phyloP scores from a whole-genome alignment of 257 asterid species.

The Solanum piurae region DNA sequence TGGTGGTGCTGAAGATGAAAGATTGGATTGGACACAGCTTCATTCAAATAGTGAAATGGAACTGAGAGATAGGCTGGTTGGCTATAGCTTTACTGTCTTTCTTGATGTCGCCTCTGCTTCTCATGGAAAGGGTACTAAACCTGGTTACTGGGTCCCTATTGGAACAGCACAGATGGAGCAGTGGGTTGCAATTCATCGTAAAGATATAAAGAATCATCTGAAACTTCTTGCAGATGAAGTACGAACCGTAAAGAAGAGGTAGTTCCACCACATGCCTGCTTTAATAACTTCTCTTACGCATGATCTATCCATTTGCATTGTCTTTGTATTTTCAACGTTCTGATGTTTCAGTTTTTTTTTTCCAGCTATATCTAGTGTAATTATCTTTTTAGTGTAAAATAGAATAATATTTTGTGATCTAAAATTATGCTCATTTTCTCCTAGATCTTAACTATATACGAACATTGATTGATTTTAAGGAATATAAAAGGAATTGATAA shows the following conservation, averaged over 20 bases:
- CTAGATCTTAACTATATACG: background rate
- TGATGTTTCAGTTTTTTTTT: background rate
- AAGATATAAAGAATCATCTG: slow-evolving; percentile 32
- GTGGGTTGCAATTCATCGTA: slow-evolving; percentile 43
- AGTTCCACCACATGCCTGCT: background rate
- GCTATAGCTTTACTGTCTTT: slow-evolving; percentile 33
- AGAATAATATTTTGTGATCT: background rate
- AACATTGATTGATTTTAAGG: background rate
- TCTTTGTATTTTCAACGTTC: background rate
- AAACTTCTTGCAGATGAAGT: slow-evolving; percentile 41
- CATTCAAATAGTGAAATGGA: slow-evolving; percentile 54
- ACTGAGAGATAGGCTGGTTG: slow-evolving; percentile 63
- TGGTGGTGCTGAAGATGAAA: slow-evolving; percentile 18
- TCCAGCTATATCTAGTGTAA: background rate
- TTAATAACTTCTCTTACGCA: background rate
- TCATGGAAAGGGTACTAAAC: slow-evolving; percentile 3
- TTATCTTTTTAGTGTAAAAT: background rate
- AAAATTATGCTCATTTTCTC: background rate
- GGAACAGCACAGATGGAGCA: slow-evolving; percentile 72
- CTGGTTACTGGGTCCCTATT: slow-evolving; percentile 36
- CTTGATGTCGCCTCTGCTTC: slow-evolving; percentile 18
- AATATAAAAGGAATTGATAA: background rate
- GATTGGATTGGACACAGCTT: slow-evolving; percentile 45
- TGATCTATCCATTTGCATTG: background rate
- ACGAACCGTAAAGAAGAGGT: slow-evolving; percentile 49